Conservation (phyloP, 164 flowering plant species). For the Cinnamomum micranthum region DNA sequence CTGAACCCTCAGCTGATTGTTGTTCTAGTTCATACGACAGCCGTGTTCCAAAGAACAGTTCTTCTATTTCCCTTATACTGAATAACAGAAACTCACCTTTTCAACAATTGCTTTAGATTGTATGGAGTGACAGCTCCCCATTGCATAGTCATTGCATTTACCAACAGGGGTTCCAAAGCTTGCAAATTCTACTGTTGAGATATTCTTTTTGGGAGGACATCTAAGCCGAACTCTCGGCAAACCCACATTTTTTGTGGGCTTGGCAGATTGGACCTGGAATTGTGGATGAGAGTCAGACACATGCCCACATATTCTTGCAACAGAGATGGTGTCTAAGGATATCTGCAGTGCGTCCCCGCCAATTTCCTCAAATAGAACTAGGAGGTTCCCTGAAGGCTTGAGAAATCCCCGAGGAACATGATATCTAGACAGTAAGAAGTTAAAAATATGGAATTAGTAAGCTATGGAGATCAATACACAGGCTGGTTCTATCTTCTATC, state of each 20-base stretch:
- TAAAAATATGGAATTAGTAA: not conserved
- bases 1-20: too few species aligned
- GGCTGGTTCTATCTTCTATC: too few species aligned
- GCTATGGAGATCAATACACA: not conserved
- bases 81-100: slow-evolving; percentile 29
- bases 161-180: slow-evolving; percentile 68
- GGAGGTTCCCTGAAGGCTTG: slow-evolving; percentile 45
- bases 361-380: slow-evolving; percentile 73
- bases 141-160: slow-evolving; percentile 34
- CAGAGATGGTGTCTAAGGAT: slow-evolving; percentile 43
- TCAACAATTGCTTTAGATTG: slow-evolving; percentile 38
- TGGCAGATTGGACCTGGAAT: slow-evolving; percentile 14
- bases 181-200: slow-evolving; percentile 50
- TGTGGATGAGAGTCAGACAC: slow-evolving; percentile 33
- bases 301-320: slow-evolving; percentile 32
- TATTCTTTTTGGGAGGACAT: slow-evolving; percentile 37
- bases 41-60: too few species aligned
- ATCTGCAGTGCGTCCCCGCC: slow-evolving; percentile 53
- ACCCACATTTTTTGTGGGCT: not conserved
- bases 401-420: slow-evolving; percentile 73
- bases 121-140: slow-evolving; percentile 49
- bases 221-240: slow-evolving; percentile 34
- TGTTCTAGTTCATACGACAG: too few species aligned
- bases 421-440: slow-evolving; percentile 40
- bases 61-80: not conserved